Percentiles rank a stretch among this genome's conserved stretches.
phyloP scores from a whole-genome alignment of 2,329 filamentous ascomycete species.

The Ceratocystis huliohia region DNA sequence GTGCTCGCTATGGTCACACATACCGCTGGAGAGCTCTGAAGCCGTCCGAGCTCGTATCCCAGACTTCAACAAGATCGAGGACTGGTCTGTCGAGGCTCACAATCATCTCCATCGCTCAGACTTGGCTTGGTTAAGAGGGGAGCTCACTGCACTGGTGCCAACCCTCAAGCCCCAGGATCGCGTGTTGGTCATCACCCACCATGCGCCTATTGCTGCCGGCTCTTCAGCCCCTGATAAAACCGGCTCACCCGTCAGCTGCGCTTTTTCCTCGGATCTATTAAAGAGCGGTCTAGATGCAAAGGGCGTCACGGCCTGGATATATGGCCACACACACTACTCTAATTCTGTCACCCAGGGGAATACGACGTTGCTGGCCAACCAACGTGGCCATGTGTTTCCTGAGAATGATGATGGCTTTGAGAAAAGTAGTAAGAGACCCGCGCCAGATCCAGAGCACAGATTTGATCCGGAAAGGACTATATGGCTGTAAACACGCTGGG shows the following conservation, averaged over 20 bases:
- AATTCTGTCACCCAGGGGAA: conserved; percentile 28
- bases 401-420: conserved; percentile 16
- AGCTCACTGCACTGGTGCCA: conserved; percentile 26
- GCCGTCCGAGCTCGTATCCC: conserved; percentile 35
- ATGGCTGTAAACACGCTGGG: conserved; percentile 1
- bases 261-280: conserved; percentile 40
- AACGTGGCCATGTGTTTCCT: conserved; percentile 33
- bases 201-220: conserved; percentile 40
- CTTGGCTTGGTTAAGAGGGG: conserved; percentile 36
- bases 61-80: conserved; percentile 42
- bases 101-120: conserved; percentile 38
- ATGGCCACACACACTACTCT: conserved; percentile 39
- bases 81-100: conserved; percentile 39
- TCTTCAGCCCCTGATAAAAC: conserved; percentile 39
- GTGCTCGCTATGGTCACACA: conserved; percentile 44
- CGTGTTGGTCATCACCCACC: conserved; percentile 43
- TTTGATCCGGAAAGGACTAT: conserved; percentile 11
- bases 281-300: conserved; percentile 17
- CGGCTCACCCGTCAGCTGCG: conserved; percentile 35
- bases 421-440: not conserved
- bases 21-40: conserved; percentile 31
- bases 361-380: conserved; percentile 33
- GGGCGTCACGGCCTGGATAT: conserved; percentile 32
- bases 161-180: conserved; percentile 14
- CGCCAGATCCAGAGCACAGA: conserved; percentile 1